Percentiles rank a stretch among this genome's conserved stretches.
phyloP scores from a whole-genome alignment of 768 basidiomycete genomes.

The Mycena vulgaris region DNA sequence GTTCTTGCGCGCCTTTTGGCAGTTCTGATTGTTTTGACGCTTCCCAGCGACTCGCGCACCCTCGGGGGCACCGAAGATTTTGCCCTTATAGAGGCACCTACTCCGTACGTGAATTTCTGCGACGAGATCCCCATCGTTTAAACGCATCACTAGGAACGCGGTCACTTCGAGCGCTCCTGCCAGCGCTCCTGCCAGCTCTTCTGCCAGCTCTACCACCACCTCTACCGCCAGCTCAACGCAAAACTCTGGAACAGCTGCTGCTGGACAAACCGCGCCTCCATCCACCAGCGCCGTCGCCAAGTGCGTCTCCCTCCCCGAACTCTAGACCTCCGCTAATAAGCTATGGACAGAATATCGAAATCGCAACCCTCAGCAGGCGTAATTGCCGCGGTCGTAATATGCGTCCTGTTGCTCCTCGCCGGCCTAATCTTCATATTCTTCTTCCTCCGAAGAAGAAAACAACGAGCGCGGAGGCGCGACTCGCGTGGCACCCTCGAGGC shows the following conservation, averaged over 20 bases:
- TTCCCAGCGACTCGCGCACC: not conserved
- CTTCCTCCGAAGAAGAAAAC: constrained; percentile 5
- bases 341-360: not conserved
- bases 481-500: not conserved
- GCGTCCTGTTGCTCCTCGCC: constrained; percentile 5
- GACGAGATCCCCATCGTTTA: not conserved
- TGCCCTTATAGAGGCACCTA: not conserved
- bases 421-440: constrained; percentile 14
- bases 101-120: not conserved
- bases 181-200: too few relatives aligned
- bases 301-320: not conserved
- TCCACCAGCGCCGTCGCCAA: not conserved
- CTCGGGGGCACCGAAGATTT: constrained; percentile 15
- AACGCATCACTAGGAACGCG: not conserved
- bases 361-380: not conserved
- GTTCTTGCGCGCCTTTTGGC: not conserved
- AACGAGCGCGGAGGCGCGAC: not conserved
- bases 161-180: not conserved
- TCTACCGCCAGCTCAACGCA: not conserved
- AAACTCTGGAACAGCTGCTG: not conserved
- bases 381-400: constrained; percentile 17
- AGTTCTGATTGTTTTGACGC: not conserved
- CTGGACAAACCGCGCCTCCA: not conserved
- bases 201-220: not conserved
- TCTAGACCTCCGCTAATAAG: not conserved